Evolutionary conservation across 2,329 filamentous ascomycete species (phyloP).

Genomic region (Xylariaceae sp.): DNA sequence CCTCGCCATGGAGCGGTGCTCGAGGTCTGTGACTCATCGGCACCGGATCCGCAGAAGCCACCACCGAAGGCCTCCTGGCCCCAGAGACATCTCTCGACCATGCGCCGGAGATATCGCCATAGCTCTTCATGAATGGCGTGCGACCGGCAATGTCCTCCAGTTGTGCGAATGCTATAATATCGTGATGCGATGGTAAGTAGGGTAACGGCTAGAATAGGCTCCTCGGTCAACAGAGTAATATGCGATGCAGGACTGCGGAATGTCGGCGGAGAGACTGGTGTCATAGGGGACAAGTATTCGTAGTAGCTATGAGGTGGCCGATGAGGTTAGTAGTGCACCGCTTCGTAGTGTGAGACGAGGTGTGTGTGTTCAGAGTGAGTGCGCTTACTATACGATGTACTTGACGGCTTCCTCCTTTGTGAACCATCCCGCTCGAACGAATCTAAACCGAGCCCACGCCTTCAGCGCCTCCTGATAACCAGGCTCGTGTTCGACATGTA

Average conservation of each 20-base stretch:
- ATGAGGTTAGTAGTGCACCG: slow-evolving; percentile 12
- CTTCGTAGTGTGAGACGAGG: neutral
- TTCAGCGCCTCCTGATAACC: slow-evolving; percentile 66
- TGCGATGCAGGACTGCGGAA: slow-evolving; percentile 80
- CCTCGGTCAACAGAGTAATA: slow-evolving; percentile 73
- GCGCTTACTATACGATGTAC: slow-evolving; percentile 80
- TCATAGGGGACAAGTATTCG: slow-evolving; percentile 81
- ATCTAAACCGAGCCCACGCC: slow-evolving; percentile 88
- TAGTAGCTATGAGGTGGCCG: slow-evolving; percentile 62
- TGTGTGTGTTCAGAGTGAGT: neutral
- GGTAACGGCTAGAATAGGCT: slow-evolving; percentile 88
- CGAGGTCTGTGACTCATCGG: slow-evolving; percentile 56
- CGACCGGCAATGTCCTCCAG: slow-evolving; percentile 75
- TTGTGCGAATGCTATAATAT: slow-evolving; percentile 73
- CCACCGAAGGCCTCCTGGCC: slow-evolving; percentile 94
- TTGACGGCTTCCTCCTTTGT: slow-evolving; percentile 87
- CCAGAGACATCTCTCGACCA: slow-evolving; percentile 94
- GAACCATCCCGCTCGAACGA: slow-evolving; percentile 96
- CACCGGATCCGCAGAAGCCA: slow-evolving; percentile 72
- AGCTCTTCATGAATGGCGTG: slow-evolving; percentile 92
- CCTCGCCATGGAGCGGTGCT: slow-evolving; percentile 66
- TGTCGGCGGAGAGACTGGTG: slow-evolving; percentile 87
- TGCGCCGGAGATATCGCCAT: slow-evolving; percentile 88
- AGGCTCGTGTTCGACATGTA: slow-evolving; percentile 43
- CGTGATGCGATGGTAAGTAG: slow-evolving; percentile 86